Base-by-base conservation (phyloP, 768 basidiomycete species). In the Boletellus ananiceps region DNA sequence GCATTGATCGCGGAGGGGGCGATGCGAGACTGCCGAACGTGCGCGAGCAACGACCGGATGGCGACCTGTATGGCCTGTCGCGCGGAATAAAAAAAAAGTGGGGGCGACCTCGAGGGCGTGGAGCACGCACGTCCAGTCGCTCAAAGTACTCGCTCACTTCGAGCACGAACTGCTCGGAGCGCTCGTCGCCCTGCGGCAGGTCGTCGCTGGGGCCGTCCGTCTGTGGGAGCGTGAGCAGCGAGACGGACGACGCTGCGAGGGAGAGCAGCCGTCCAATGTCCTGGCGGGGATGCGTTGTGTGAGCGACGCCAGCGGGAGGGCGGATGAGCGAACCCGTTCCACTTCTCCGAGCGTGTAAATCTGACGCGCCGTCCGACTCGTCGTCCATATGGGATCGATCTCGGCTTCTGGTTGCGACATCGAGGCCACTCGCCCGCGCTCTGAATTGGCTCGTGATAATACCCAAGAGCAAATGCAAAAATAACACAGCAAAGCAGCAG, bases 1-100 rank as follows among this genome's bases (percentile, higher is more conserved):
- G 88, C 88, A 42, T 84, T 85, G 59, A 92, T 88, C n/a, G 87
- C 83, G n/a, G 87, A 86, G 8, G 88, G 88, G 36, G 88, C 85
- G 61, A 91, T 88, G 56, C 88, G 82, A 9, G 87, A 85, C 59
- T 86, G 81, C 11, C 87, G 77, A 51, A 92, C 85, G 57, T 90
- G 87, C 15, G 88, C 88, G 52, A 91, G 72, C 4, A 85, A 85
- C 13, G 87, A 86, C 34, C 88, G 83, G 50, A 92, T 78, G 29
- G 81, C 78, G 29, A 74, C 75, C 65, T 92, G 88, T 50, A 91
- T 86, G n/a, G 78, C 70, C 88, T 49, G n/a, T 15, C 29, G 11
- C 2, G 29, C 29, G 11, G 29, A 11, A 8, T 29, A 29, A 29
- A 29, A 1, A 9, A 29, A 3, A 11, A 29, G 11, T 7, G 29